Evolutionary conservation across 352 stramenopile genomes (phyloP), one percentile per base, ranked within the genome.

Genomic region (Globisporangium emineosum): DNA sequence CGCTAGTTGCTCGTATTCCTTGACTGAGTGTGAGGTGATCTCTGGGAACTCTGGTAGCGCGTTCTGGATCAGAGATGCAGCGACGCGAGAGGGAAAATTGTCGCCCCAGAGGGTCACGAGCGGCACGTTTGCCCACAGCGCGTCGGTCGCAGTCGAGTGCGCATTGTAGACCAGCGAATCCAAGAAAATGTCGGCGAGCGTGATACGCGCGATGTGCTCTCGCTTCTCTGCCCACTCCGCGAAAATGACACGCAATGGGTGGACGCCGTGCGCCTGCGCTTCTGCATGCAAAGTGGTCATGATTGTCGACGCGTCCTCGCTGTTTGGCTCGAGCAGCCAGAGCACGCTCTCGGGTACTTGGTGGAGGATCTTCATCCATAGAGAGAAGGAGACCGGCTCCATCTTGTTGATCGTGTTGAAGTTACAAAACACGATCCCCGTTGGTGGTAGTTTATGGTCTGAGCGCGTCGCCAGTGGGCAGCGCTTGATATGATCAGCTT

Each of bases 361-460:
- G 25, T 80, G 77, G 3, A 98, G 65, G 37, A 98, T 85, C 25
- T 77, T 73, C 77, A 96, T 90, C 95, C 95, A 98, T 0, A 88
- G 69, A 0, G 66, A 62, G 67, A 98, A 98, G 6, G 88, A 86
- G 13, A 70, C 57, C 3, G 87, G 92, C 50, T 98, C 92, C 66
- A 98, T 97, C 66, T 98, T 98, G 84, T 97, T 94, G 51, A 97
- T 75, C 21, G 95, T 91, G 65, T 97, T 98, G 67, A 98, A 98
- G 65, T 97, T 97, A 57, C 88, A 96, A 67, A 98, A 97, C 3
- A 90, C 77, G 21, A 88, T 53, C 0, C 23, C 64, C 40, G 78
- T 54, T 0, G 0, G 10, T 8, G 81, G 79, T 4, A 90, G 68
- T 0, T 53, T 61, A 23, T 85, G 67, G 1, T 66, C 32, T 0